A percentile compares a stretch with the other conserved stretches of the same genome.
phyloP scores from a whole-genome alignment of 73 alveolate genomes.

The Uronychia binucleata region DNA sequence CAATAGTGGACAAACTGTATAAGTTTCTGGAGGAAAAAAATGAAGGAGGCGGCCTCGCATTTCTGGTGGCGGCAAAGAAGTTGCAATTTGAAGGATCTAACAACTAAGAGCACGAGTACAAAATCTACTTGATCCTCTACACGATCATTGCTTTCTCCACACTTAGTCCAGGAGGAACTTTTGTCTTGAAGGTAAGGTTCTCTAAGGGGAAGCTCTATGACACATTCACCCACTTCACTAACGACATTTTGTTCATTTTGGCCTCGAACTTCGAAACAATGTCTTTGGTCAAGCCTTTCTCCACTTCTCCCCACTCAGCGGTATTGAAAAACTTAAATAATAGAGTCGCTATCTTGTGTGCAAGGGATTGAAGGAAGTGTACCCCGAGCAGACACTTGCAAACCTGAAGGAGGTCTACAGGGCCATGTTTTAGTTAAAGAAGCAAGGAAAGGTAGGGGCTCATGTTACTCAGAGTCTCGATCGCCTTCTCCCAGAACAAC shows the following conservation, averaged over 20 bases:
- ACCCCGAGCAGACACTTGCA: background rate
- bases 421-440: background rate
- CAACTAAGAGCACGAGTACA: background rate
- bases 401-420: background rate
- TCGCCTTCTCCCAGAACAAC: background rate
- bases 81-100: background rate
- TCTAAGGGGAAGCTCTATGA: background rate
- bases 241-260: background rate
- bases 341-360: background rate
- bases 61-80: background rate
- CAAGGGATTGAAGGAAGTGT: background rate
- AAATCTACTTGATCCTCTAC: background rate
- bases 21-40: background rate
- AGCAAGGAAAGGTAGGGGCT: background rate
- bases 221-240: background rate
- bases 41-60: background rate
- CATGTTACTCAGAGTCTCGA: background rate
- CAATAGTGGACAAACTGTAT: background rate
- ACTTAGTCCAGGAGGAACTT: background rate
- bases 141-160: background rate
- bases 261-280: background rate
- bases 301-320: background rate
- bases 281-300: background rate
- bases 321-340: background rate
- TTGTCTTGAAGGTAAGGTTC: background rate